Evolutionary conservation across 306 rosid genomes (phyloP).

Genomic region (Prunus mira): DNA sequence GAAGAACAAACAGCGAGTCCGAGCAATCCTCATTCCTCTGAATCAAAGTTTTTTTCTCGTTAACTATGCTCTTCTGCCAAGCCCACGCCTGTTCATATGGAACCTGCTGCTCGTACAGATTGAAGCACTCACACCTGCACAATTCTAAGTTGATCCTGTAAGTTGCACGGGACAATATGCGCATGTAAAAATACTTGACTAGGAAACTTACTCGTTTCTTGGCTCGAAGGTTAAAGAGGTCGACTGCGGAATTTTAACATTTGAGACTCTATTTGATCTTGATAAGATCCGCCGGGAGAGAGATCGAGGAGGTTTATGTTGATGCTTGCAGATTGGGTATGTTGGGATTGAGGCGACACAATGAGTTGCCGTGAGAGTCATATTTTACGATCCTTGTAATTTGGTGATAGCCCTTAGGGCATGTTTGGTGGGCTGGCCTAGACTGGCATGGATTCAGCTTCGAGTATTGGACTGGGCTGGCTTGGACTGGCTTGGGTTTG

Average conservation of each 20-base stretch:
- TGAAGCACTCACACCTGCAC: constrained; percentile 67
- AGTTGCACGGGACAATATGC: background rate
- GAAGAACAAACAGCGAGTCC: constrained; percentile 41
- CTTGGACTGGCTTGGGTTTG: too few relatives aligned
- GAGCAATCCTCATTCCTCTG: constrained; percentile 26
- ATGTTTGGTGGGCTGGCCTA: background rate
- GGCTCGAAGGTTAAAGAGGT: background rate
- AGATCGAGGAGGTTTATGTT: background rate
- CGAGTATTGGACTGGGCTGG: too few relatives aligned
- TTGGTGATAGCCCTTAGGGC: background rate
- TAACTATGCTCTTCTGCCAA: constrained; percentile 47
- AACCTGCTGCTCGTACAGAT: constrained; percentile 51
- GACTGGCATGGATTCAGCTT: background rate
- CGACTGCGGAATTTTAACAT: background rate
- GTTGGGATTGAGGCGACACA: constrained; percentile 15
- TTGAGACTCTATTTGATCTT: background rate
- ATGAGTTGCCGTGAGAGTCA: constrained; percentile 25
- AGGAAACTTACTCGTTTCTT: constrained; percentile 29
- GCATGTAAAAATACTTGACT: constrained; percentile 13
- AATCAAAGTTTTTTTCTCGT: constrained; percentile 33
- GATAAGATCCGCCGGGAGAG: background rate
- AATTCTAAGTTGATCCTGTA: background rate
- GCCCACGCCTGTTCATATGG: constrained; percentile 55
- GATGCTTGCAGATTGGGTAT: constrained; percentile 10
- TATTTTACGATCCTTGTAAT: constrained; percentile 4